Percentiles rank a stretch among this genome's conserved stretches.
These are phyloP conservation scores for Sporothrix luriei DNA, from an alignment of 2,329 filamentous ascomycete species.

Conservation along the genomic window DNA sequence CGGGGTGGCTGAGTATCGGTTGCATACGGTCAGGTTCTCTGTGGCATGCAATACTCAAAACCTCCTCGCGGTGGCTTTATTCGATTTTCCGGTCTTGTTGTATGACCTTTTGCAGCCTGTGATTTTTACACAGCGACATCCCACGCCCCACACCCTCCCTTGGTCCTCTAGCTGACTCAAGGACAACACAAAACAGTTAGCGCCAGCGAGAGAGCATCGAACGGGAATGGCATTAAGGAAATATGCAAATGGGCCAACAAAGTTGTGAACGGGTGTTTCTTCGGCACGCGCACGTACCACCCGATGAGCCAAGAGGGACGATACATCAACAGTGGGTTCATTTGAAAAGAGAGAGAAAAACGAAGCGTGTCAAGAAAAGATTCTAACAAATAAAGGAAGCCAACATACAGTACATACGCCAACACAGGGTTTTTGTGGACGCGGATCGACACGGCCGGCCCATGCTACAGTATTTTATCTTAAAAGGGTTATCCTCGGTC, in stretches of 20 bases:
- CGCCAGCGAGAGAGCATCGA: constrained; percentile 16
- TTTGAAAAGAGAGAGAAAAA: neutral
- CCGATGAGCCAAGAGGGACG: constrained; percentile 5
- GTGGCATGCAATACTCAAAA: no score
- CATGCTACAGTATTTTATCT: neutral
- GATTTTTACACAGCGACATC: neutral
- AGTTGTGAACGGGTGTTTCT: neutral
- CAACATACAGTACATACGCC: neutral
- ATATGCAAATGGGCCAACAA: neutral
- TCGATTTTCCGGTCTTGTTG: neutral
- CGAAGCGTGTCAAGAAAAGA: neutral
- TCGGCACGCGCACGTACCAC: constrained; percentile 11
- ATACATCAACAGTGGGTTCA: neutral
- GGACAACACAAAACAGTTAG: constrained; percentile 11
- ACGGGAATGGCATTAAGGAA: neutral
- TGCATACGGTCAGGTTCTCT: neutral
- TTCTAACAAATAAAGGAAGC: neutral
- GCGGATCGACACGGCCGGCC: constrained; percentile 3
- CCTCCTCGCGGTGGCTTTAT: no score
- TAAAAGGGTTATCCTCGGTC: constrained; percentile 6
- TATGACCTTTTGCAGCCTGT: neutral
- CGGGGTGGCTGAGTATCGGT: neutral
- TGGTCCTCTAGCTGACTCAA: constrained; percentile 1
- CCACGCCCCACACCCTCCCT: neutral
- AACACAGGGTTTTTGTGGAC: neutral